These are phyloP conservation scores for Microbotryum scabiosae DNA, from an alignment of 1,284 basidiomycete species.

Conservation along the genomic window DNA sequence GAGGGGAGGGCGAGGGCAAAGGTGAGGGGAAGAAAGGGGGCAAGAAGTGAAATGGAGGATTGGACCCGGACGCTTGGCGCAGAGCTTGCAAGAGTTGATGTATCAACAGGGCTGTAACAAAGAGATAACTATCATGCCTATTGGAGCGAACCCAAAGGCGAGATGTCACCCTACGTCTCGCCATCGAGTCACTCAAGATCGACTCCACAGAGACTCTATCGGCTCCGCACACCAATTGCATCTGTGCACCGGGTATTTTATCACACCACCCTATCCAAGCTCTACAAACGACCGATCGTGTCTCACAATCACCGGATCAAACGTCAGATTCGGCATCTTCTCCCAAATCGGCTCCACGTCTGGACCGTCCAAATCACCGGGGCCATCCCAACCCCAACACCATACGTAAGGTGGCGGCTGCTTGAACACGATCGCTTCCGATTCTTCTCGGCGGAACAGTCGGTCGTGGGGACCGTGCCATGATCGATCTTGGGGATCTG, in stretches of 20 bases:
- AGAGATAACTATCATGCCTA: too few relatives aligned
- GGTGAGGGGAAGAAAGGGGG: too few relatives aligned
- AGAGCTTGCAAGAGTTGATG: too few relatives aligned
- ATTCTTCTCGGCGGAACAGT: slow-evolving; percentile 78
- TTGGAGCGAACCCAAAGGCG: too few relatives aligned
- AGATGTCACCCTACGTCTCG: background rate
- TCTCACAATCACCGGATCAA: slow-evolving; percentile 52
- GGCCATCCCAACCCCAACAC: slow-evolving; percentile 99
- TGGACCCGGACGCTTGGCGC: too few relatives aligned
- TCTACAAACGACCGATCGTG: slow-evolving; percentile 55
- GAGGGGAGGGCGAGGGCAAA: too few relatives aligned
- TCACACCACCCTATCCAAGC: background rate
- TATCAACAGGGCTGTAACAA: too few relatives aligned
- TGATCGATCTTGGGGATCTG: slow-evolving; percentile 84
- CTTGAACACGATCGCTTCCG: slow-evolving; percentile 60
- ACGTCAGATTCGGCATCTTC: slow-evolving; percentile 61
- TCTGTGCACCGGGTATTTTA: too few relatives aligned
- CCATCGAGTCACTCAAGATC: background rate
- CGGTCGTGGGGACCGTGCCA: slow-evolving; percentile 95
- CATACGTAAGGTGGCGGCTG: slow-evolving; percentile 83
- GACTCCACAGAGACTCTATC: too few relatives aligned
- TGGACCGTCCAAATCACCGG: slow-evolving; percentile 70
- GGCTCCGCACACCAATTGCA: too few relatives aligned
- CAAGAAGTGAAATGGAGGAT: too few relatives aligned
- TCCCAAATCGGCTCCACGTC: slow-evolving; percentile 97